A percentile compares a stretch with the other conserved stretches of the same genome.
Evolutionary conservation across 352 stramenopile genomes (phyloP).

Genomic region (Albugo candida): DNA sequence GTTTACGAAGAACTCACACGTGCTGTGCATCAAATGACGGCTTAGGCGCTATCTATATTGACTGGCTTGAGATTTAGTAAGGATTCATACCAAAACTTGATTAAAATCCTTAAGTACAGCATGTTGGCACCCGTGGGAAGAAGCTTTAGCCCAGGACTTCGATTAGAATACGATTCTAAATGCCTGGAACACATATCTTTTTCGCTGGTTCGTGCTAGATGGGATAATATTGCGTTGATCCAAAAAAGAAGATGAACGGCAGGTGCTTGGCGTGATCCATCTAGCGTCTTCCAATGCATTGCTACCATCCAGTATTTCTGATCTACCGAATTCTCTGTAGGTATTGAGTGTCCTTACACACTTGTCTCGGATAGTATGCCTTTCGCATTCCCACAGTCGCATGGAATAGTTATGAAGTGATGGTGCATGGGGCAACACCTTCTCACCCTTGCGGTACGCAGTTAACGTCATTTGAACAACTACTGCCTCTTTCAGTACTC

Average conservation of each 20-base stretch:
- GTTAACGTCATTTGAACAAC: neutral
- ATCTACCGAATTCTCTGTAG: constrained; percentile 62
- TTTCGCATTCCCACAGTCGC: constrained; percentile 79
- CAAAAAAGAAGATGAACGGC: constrained; percentile 67
- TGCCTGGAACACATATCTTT: constrained; percentile 62
- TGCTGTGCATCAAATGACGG: constrained; percentile 77
- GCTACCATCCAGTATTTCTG: constrained; percentile 71
- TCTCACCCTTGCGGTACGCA: constrained; percentile 58
- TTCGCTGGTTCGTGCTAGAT: constrained; percentile 76
- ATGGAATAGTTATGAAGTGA: constrained; percentile 70
- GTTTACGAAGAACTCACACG: constrained; percentile 77
- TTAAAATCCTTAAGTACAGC: constrained; percentile 74
- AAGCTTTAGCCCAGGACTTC: constrained; percentile 51
- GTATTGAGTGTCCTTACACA: constrained; percentile 27
- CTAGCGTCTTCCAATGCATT: constrained; percentile 74
- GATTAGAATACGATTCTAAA: constrained; percentile 50
- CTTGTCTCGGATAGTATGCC: constrained; percentile 30
- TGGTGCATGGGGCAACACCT: constrained; percentile 79
- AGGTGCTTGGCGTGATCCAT: constrained; percentile 74
- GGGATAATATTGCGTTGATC: constrained; percentile 80
- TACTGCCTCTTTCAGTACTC: too few relatives aligned
- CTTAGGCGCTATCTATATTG: constrained; percentile 71
- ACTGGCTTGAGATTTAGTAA: constrained; percentile 80
- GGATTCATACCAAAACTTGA: constrained; percentile 74
- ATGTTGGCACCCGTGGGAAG: constrained; percentile 67